phyloP scores from a whole-genome alignment of 176 grass and related monocot species.

The Canna indica region DNA sequence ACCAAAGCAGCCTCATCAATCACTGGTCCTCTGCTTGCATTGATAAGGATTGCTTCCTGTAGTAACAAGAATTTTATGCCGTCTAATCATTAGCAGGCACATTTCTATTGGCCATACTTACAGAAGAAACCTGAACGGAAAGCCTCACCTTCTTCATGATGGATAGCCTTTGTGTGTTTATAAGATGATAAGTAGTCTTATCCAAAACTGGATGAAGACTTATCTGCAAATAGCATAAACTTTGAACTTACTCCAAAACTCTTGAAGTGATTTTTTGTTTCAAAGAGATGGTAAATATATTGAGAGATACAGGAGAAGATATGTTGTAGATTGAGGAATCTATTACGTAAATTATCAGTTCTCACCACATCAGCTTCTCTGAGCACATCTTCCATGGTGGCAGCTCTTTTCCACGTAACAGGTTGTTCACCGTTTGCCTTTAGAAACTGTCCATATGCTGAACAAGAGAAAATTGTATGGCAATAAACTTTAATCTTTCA shows the following conservation, averaged over 20 bases:
- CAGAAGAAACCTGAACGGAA: not conserved
- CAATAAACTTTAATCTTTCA: not conserved
- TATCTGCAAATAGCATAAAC: conserved; percentile 35
- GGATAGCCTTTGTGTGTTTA: conserved; percentile 78
- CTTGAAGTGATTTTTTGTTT: not conserved
- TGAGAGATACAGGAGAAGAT: not conserved
- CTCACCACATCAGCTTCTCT: conserved; percentile 84
- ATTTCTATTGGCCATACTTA: not conserved
- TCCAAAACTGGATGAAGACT: conserved; percentile 87
- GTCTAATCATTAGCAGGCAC: not conserved
- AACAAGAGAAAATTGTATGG: not conserved
- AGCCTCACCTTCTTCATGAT: conserved; percentile 85
- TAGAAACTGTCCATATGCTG: conserved; percentile 80
- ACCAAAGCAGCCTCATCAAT: conserved; percentile 74
- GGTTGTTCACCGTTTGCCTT: conserved; percentile 81
- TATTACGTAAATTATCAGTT: conserved; percentile 1
- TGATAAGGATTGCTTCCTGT: conserved; percentile 81
- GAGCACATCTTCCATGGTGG: conserved; percentile 90
- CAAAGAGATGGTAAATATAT: not conserved
- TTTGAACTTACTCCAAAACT: not conserved
- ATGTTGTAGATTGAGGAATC: not conserved
- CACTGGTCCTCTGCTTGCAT: conserved; percentile 80
- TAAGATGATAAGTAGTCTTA: conserved; percentile 98
- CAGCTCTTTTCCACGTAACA: conserved; percentile 90
- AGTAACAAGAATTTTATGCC: not conserved